phyloP scores from a whole-genome alignment of 768 basidiomycete species.

The Phaffia tasmanica region DNA sequence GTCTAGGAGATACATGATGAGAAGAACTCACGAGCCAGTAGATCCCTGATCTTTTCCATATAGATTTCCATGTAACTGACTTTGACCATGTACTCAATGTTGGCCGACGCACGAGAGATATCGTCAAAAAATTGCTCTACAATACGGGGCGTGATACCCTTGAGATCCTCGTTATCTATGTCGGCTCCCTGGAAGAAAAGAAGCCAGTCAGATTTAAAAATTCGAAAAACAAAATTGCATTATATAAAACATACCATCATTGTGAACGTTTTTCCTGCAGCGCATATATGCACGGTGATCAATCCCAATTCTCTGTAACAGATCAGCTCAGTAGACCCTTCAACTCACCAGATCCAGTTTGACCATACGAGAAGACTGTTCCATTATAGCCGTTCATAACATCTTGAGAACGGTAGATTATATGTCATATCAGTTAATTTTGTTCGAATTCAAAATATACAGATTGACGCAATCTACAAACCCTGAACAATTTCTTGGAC shows the following conservation, averaged over 20 bases:
- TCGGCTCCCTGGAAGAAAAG: constrained; percentile 67
- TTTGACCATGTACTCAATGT: constrained; percentile 96
- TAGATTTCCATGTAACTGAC: constrained; percentile 99
- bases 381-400: constrained; percentile 98
- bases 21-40: constrained; percentile 71
- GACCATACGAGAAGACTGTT: constrained; percentile 57
- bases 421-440: constrained; percentile 1
- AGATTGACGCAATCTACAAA: not conserved
- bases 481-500: constrained; percentile 52
- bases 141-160: constrained; percentile 94
- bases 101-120: constrained; percentile 87
- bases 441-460: constrained; percentile 1
- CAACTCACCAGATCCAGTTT: constrained; percentile 33
- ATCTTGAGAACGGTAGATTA: constrained; percentile 46
- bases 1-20: not conserved
- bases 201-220: constrained; percentile 16
- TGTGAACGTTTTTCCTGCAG: constrained; percentile 76
- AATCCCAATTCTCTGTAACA: constrained; percentile 34
- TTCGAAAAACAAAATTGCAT: not conserved
- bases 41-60: constrained; percentile 85
- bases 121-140: constrained; percentile 98
- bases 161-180: constrained; percentile 84
- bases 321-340: constrained; percentile 23
- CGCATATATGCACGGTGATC: constrained; percentile 12
- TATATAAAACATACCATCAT: constrained; percentile 67